Base-by-base conservation (phyloP, 176 grass and related monocot genomes). In the Thinopyrum elongatum region DNA sequence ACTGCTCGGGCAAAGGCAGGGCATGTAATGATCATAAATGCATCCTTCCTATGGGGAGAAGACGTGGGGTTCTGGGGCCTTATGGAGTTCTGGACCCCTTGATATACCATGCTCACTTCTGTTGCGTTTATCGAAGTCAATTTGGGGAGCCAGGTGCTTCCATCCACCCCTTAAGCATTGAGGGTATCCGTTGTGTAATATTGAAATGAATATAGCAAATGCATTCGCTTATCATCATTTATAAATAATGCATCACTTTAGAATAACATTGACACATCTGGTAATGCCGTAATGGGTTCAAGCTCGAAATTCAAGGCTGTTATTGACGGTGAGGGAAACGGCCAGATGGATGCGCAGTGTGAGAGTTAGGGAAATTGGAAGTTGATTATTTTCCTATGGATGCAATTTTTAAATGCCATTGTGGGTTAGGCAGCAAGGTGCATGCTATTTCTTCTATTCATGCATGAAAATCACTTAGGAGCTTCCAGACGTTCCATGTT, bases 161-260 rank as follows among this genome's bases (percentile, higher is more conserved):
- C 28, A 19, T 25, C 81, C 53, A 71, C 82, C 68, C 10, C 28
- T 67, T 80, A 67, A 76, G 58, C 11, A 8, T 61, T 82, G 47
- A 77, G 35, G 21, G 34, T 8, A 38, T 42, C 26, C 0, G 8
- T 60, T 83, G 33, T 65, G 60, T 13, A 80, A 44, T 57, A 73
- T 66, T 80, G 26, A 27, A 28, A 30, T 42, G 2, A 38, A 44
- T 35, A 60, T 86, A 76, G 38, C 79, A 82, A 82, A 64, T 64
- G 36, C 35, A 3, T 76, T 70, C 78, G 9, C 23, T 86, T 62
- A 62, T 79, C 23, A 25, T 71, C 63, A 53, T 53, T 51, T 86
- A 86, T 82, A 83, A 55, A 71, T 49, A 86, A 83, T 78, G 81
- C 44, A 71, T 71, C 59, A 82, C 88, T 82, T 82, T 65, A 90